Percentiles rank a stretch among this genome's conserved stretches.
Evolutionary conservation across 139 green algal species (phyloP).

Genomic region (Chara braunii): DNA sequence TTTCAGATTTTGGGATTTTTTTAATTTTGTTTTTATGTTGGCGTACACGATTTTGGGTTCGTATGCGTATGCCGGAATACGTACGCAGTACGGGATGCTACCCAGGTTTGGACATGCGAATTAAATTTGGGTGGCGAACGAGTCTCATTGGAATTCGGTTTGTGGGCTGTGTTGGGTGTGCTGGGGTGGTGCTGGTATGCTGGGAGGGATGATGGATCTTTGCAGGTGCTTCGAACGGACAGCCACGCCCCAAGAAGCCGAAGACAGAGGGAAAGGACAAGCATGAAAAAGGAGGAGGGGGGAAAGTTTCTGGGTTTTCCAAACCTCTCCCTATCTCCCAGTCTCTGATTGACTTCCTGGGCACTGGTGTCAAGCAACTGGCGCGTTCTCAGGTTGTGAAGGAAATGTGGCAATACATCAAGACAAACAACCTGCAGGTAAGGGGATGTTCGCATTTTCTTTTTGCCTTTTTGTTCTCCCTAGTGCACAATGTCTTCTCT

Average conservation of each 20-base stretch:
- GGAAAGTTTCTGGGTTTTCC: not conserved
- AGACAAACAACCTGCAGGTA: slow-evolving; percentile 45
- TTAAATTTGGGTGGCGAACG: too few relatives aligned
- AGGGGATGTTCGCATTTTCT: not conserved
- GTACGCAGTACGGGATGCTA: too few relatives aligned
- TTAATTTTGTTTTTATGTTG: too few relatives aligned
- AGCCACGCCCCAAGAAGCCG: slow-evolving; percentile 22
- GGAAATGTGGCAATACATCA: slow-evolving; percentile 46
- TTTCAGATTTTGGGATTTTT: too few relatives aligned
- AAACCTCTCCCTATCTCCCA: slow-evolving; percentile 24
- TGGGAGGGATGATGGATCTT: too few relatives aligned
- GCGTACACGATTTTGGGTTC: too few relatives aligned
- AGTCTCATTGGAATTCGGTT: too few relatives aligned
- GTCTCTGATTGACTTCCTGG: slow-evolving; percentile 33
- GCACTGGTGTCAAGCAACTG: slow-evolving; percentile 32
- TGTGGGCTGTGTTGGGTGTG: too few relatives aligned
- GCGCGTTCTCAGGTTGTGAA: slow-evolving; percentile 36
- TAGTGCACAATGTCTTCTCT: not conserved
- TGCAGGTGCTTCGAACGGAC: too few relatives aligned
- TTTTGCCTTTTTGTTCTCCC: not conserved
- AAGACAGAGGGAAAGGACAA: slow-evolving; percentile 6
- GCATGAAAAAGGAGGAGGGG: not conserved
- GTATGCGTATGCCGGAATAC: too few relatives aligned
- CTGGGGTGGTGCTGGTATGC: too few relatives aligned
- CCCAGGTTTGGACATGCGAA: too few relatives aligned